Evolutionary conservation across 2,329 filamentous ascomycete species (phyloP), one percentile per base, ranked within the genome.

Genomic region (Penicillium olsonii): DNA sequence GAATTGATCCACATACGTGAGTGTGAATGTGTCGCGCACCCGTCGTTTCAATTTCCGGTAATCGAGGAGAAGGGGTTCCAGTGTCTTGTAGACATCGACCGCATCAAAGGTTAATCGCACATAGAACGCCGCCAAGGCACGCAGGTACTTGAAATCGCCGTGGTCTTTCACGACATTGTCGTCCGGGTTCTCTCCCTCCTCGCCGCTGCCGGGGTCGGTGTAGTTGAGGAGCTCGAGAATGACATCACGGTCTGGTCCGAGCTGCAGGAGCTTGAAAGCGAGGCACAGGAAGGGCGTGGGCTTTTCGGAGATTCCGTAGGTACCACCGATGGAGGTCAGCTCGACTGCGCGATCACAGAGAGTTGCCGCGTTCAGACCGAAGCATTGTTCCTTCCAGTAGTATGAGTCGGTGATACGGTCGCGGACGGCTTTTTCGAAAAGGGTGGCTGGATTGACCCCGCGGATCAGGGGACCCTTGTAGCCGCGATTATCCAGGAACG

Each of bases 351-450:
- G 89, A 74, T 96, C 90, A 62, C 96, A 87, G 5, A 99, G 71
- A 0, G 84, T 87, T 1, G 84, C 84, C 3, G 83, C 82, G 75
- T 97, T 99, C 57, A 99, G 80, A 35, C 88, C 94, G 73, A 97
- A 99, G 70, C 94, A 96, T 75, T 96, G 92, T 74, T 97, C 94
- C 73, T 96, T 96, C 88, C 91, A 99, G 77, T 96, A 99, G 75
- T 96, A 95, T 45, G 85, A 90, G 67, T 96, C 91, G 60, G 92
- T 85, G 71, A 99, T 96, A 67, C 94, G 91, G 74, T 99, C 94
- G 67, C 89, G 88, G 58, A 96, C 90, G 34, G 91, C 88, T 71
- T 95, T 96, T 72, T 97, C 92, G 81, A 97, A 88, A 52, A 97
- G 88, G 4, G 88, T 92, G n/a, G 91, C 89, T 1, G 92, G 92